A percentile compares a stretch with the other conserved stretches of the same genome.
phyloP scores from a whole-genome alignment of 148 eudicot genomes.

The Chenopodium album region DNA sequence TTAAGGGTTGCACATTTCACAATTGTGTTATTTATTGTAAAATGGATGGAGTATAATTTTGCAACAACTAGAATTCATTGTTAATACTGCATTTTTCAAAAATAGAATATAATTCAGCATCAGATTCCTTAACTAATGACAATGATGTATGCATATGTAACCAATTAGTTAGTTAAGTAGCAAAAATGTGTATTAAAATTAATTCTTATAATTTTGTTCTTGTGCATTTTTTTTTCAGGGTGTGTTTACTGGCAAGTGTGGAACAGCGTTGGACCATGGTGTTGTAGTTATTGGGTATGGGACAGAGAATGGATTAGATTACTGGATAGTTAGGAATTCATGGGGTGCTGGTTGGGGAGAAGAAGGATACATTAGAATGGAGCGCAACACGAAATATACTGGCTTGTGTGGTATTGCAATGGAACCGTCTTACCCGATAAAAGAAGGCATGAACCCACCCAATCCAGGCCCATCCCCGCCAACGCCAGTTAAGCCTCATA shows the following conservation, averaged over 20 bases:
- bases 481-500: slow-evolving; percentile 51
- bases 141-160: neutral
- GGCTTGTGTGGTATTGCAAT: slow-evolving; percentile 78
- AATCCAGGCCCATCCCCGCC: slow-evolving; percentile 98
- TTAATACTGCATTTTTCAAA: too few species aligned
- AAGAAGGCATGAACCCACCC: slow-evolving; percentile 70
- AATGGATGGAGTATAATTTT: neutral
- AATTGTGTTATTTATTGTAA: too few species aligned
- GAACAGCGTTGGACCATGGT: slow-evolving; percentile 65
- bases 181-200: neutral
- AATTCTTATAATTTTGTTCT: neutral
- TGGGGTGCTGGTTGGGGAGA: slow-evolving; percentile 84
- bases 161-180: neutral
- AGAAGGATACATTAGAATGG: slow-evolving; percentile 61
- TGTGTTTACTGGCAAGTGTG: slow-evolving; percentile 68
- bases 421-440: slow-evolving; percentile 68
- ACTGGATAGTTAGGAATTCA: slow-evolving; percentile 82
- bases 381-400: slow-evolving; percentile 38
- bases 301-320: slow-evolving; percentile 53
- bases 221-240: slow-evolving; percentile 41
- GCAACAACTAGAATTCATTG: too few species aligned
- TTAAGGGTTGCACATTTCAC: too few species aligned
- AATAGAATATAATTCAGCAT: too few species aligned
- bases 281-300: slow-evolving; percentile 76
- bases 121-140: too few species aligned